Evolutionary conservation across 2,329 filamentous ascomycete genomes (phyloP).

Genomic region (Ascochyta lentis): DNA sequence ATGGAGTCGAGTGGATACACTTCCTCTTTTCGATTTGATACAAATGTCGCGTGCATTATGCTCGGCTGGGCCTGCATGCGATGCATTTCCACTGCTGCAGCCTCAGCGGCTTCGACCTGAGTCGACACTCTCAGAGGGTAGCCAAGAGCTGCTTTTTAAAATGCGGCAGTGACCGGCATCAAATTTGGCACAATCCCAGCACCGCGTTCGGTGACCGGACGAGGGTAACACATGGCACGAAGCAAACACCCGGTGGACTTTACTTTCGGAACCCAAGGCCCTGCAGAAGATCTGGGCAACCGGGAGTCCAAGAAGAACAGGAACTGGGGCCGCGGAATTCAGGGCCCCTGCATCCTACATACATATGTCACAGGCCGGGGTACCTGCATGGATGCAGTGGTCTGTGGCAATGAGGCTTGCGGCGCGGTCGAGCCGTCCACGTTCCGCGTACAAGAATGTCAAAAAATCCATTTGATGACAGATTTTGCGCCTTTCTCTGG

Average conservation of each 20-base stretch:
- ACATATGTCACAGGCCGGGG: slow-evolving; percentile 15
- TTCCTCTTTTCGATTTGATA: not conserved
- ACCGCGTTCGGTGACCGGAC: not conserved
- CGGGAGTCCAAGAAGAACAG: not conserved
- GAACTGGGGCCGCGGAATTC: slow-evolving; percentile 4
- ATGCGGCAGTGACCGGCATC: not conserved
- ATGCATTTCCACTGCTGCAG: not conserved
- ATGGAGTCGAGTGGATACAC: not conserved
- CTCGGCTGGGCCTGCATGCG: slow-evolving; percentile 1
- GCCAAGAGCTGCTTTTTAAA: not conserved
- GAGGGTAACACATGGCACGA: slow-evolving; percentile 8
- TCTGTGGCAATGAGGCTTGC: slow-evolving; percentile 10
- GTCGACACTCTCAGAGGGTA: not conserved
- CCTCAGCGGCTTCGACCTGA: not conserved
- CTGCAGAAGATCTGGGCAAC: no score
- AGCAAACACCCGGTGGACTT: not conserved
- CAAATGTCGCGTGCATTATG: not conserved
- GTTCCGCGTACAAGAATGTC: not conserved
- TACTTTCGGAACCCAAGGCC: not conserved
- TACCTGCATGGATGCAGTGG: slow-evolving; percentile 12
- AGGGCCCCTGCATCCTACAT: slow-evolving; percentile 10
- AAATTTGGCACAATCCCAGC: not conserved
- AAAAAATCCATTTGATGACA: not conserved
- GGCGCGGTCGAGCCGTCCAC: slow-evolving; percentile 12
- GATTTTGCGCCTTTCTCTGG: not conserved